Evolutionary conservation across 140 eudicot species (phyloP).

Genomic region (Cichorium intybus): DNA sequence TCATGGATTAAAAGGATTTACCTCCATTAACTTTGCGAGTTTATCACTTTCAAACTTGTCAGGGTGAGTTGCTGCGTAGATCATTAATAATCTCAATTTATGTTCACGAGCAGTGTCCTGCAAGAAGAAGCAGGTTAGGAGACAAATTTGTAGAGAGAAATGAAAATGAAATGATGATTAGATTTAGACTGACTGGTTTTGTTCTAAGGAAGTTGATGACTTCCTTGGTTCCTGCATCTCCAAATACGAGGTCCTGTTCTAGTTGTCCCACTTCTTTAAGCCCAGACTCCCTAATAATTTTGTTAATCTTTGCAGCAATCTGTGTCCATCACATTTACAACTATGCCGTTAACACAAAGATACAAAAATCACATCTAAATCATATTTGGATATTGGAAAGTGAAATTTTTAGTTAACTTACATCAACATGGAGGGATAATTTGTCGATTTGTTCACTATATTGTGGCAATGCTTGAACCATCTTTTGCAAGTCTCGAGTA

Average conservation of each 20-base stretch:
- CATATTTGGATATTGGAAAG: too few species aligned
- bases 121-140: slow-evolving; percentile 17
- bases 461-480: slow-evolving; percentile 99
- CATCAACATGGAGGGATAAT: slow-evolving; percentile 96
- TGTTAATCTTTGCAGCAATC: slow-evolving; percentile 97
- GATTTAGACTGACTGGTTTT: slow-evolving; percentile 69
- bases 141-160: too few species aligned
- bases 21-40: slow-evolving; percentile 79
- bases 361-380: too few species aligned
- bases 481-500: slow-evolving; percentile 93
- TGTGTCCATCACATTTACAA: slow-evolving; percentile 29
- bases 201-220: slow-evolving; percentile 71
- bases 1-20: slow-evolving; percentile 4
- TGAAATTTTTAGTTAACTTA: slow-evolving; percentile 40
- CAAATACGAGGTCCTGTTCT: slow-evolving; percentile 96
- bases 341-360: too few species aligned
- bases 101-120: slow-evolving; percentile 82
- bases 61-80: slow-evolving; percentile 85
- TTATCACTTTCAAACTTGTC: slow-evolving; percentile 81
- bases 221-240: slow-evolving; percentile 97
- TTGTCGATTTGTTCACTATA: slow-evolving; percentile 97
- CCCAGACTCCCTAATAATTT: slow-evolving; percentile 66
- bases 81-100: slow-evolving; percentile 84
- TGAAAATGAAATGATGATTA: too few species aligned
- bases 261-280: slow-evolving; percentile 90